A percentile compares a stretch with the other conserved stretches of the same genome.
phyloP scores from a whole-genome alignment of 208 protist genomes.

The Lotmaria passim region DNA sequence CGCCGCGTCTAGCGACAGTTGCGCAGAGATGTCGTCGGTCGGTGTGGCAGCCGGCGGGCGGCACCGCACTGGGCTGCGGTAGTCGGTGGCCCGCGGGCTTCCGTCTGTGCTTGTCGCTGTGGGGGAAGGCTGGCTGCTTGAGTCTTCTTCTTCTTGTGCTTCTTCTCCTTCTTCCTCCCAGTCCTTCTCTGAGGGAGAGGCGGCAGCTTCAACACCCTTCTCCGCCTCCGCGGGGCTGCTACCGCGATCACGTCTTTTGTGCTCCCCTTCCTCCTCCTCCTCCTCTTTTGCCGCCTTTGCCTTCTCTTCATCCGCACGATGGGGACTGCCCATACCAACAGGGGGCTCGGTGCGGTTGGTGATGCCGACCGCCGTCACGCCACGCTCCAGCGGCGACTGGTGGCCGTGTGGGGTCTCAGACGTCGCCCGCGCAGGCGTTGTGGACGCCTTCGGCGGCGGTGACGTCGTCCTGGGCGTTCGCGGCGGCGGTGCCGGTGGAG shows the following conservation, averaged over 20 bases:
- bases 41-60: slow-evolving; percentile 13
- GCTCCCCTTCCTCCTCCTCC: not conserved
- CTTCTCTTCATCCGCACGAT: not conserved
- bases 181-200: not conserved
- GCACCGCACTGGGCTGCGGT: slow-evolving; percentile 30
- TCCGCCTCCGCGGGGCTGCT: not conserved
- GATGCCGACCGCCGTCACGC: slow-evolving; percentile 11
- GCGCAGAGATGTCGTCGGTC: slow-evolving; percentile 10
- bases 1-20: not conserved
- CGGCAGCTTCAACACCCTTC: not conserved
- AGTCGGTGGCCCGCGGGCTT: slow-evolving; percentile 29
- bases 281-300: not conserved
- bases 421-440: not conserved
- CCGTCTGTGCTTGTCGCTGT: slow-evolving; percentile 2
- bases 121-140: not conserved
- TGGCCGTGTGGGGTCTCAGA: slow-evolving; percentile 8
- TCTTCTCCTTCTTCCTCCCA: too few species aligned
- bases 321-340: not conserved
- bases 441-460: not conserved
- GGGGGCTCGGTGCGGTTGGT: slow-evolving; percentile 9
- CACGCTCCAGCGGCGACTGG: slow-evolving; percentile 22
- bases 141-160: not conserved
- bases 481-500: too few species aligned
- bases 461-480: not conserved
- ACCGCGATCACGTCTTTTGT: not conserved